Percentiles rank a stretch among this genome's conserved stretches.
Conservation (phyloP, 345 rosid genomes). For the Euphorbia pulcherrima region DNA sequence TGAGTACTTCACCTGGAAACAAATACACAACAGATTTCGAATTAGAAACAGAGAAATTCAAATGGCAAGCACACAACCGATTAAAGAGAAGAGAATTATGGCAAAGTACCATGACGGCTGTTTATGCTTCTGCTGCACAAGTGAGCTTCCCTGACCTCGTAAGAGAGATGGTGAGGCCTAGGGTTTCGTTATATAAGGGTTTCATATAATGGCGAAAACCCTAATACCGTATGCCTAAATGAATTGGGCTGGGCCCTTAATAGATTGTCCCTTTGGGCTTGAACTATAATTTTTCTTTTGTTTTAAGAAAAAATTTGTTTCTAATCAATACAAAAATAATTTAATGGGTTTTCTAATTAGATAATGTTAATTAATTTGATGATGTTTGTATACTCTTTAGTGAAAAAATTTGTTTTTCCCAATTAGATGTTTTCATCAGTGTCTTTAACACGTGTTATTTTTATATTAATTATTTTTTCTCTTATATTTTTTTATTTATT, state of each 20-base stretch:
- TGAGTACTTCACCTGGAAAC: conserved; percentile 83
- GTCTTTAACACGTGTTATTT: no score
- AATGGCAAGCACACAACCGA: neutral
- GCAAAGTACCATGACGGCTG: conserved; percentile 35
- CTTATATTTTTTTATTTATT: no score
- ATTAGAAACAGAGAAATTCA: neutral
- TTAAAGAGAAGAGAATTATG: neutral
- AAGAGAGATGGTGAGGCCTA: neutral
- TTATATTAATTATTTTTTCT: no score
- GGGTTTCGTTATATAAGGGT: conserved; percentile 1
- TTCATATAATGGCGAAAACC: neutral
- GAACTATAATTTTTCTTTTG: no score
- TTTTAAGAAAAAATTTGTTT: no score
- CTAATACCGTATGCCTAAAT: neutral
- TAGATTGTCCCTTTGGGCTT: neutral
- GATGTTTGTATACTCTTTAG: no score
- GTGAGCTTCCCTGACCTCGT: neutral
- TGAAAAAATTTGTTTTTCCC: no score
- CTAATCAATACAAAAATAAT: no score
- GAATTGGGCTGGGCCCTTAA: neutral
- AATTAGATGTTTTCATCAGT: no score
- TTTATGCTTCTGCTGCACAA: neutral
- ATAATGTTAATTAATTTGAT: no score
- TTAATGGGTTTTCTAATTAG: no score
- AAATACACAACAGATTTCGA: neutral